Evolutionary conservation across 768 basidiomycete genomes (phyloP), one percentile per base, ranked within the genome.

Genomic region (Rickenella mellea): DNA sequence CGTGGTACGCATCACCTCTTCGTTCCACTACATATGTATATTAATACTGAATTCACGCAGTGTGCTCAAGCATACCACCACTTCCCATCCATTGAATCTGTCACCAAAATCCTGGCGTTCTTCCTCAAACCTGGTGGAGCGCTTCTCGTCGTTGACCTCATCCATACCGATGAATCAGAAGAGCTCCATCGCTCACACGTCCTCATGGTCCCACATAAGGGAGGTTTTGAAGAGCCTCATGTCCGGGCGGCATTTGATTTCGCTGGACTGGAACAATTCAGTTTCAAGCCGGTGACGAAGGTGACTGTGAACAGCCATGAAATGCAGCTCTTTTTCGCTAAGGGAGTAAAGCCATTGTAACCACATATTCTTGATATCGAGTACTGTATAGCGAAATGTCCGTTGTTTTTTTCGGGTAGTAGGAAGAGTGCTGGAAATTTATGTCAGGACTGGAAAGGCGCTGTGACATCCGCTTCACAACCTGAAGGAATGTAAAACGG

Each of bases 11-110:
- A 15, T 39, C n/a, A 12, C 12, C 37, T 48, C 32, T 6, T 1
- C 14, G 27, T 40, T 4, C 21, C 15, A n/a, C n/a, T n/a, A n/a
- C n/a, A n/a, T n/a, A n/a, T n/a, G n/a, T n/a, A n/a, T n/a, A 14
- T 17, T 7, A 19, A 14, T 44, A 29, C 29, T 54, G 38, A 29
- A 15, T 39, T 5, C 15, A 24, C 32, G 4, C 46, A 86, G 83
- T 86, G 83, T 50, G 64, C 70, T 7, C 60, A 65, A 21, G 65
- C 82, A 1, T 83, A 80, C 51, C 81, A 83, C 48, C 81, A 83
- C 54, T 67, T 83, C 41, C 41, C 58, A 5, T 69, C 69, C 21
- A 68, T 77, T 49, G 58, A 63, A 6, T 56, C 59, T 9, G 70
- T 70, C 22, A 85, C 83, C 6, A 60, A 61, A 12, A 59, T 60